These are phyloP conservation scores for Polytrichum commune DNA, from an alignment of 225 moss, liverwort and hornwort species.

Conservation along the genomic window DNA sequence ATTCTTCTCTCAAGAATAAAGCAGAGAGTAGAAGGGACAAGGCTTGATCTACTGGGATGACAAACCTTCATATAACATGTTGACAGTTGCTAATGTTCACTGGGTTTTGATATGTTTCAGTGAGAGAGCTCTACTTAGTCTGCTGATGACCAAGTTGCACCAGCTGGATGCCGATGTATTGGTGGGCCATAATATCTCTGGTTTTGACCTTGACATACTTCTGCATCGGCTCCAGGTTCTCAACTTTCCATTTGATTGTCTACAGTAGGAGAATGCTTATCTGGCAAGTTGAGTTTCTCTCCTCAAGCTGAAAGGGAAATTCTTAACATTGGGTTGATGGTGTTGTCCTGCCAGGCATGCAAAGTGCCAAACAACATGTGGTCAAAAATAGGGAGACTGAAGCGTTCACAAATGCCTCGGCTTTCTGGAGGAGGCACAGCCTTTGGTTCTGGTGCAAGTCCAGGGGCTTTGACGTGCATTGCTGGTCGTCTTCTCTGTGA, in stretches of 20 bases:
- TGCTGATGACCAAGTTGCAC: conserved; percentile 87
- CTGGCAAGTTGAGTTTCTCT: too few species aligned
- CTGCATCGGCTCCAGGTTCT: conserved; percentile 92
- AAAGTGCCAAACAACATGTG: conserved; percentile 88
- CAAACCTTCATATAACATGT: too few species aligned
- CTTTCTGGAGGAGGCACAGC: conserved; percentile 81
- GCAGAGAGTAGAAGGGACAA: too few species aligned
- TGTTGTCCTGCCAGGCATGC: conserved; percentile 65
- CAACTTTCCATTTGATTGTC: too few species aligned
- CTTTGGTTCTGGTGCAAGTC: conserved; percentile 96
- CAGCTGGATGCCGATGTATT: conserved; percentile 97
- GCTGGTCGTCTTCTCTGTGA: conserved; percentile 99
- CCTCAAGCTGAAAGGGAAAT: too few species aligned
- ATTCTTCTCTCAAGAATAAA: too few species aligned
- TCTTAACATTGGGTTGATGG: background rate
- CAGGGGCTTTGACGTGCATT: conserved; percentile 83
- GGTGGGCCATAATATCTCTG: conserved; percentile 97
- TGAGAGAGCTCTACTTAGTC: conserved; percentile 93
- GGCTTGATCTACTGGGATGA: too few species aligned
- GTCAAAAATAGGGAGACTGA: conserved; percentile 93
- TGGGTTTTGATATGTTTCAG: conserved; percentile 42
- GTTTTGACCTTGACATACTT: conserved; percentile 95
- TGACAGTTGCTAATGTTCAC: conserved; percentile 10
- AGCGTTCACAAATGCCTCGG: conserved; percentile 88
- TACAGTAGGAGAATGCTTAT: too few species aligned